Evolutionary conservation across 1,284 basidiomycete species (phyloP).

Genomic region (Erythrobasidium hasegawianum): DNA sequence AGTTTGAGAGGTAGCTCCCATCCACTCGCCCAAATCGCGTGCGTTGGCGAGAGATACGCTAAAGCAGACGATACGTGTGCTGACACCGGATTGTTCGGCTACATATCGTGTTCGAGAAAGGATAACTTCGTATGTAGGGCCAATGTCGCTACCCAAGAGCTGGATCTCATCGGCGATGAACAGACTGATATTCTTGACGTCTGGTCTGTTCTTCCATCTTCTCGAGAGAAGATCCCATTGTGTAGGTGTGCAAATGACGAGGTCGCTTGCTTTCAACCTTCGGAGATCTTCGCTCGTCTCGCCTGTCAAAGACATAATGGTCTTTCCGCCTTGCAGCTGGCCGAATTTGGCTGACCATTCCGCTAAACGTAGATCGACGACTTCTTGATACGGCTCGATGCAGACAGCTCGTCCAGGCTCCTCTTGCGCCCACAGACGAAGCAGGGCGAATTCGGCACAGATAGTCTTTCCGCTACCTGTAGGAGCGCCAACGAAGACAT

Average conservation of each 20-base stretch:
- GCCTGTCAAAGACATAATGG: constrained; percentile 86
- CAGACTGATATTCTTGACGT: constrained; percentile 87
- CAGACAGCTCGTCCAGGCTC: constrained; percentile 85
- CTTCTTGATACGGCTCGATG: constrained; percentile 93
- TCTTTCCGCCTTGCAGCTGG: constrained; percentile 77
- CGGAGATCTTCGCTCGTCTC: constrained; percentile 92
- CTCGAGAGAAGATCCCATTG: constrained; percentile 97
- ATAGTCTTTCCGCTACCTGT: constrained; percentile 97
- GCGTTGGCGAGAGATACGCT: constrained; percentile 95
- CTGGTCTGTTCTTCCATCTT: constrained; percentile 93
- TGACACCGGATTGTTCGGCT: constrained; percentile 79
- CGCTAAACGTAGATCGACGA: constrained; percentile 82
- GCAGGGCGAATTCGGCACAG: constrained; percentile 90
- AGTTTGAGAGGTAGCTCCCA: constrained; percentile 84
- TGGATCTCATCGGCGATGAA: constrained; percentile 95
- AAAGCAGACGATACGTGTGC: constrained; percentile 88
- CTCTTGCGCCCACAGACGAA: constrained; percentile 83
- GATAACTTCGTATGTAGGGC: constrained; percentile 92
- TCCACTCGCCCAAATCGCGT: constrained; percentile 94
- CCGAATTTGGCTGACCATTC: constrained; percentile 89
- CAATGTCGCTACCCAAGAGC: constrained; percentile 79
- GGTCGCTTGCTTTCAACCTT: constrained; percentile 79
- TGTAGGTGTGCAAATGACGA: constrained; percentile 86
- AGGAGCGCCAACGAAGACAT: constrained; percentile 91
- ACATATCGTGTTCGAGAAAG: constrained; percentile 93